Conservation (phyloP, 2,329 filamentous ascomycete species). For the Aspergillus sclerotialis region DNA sequence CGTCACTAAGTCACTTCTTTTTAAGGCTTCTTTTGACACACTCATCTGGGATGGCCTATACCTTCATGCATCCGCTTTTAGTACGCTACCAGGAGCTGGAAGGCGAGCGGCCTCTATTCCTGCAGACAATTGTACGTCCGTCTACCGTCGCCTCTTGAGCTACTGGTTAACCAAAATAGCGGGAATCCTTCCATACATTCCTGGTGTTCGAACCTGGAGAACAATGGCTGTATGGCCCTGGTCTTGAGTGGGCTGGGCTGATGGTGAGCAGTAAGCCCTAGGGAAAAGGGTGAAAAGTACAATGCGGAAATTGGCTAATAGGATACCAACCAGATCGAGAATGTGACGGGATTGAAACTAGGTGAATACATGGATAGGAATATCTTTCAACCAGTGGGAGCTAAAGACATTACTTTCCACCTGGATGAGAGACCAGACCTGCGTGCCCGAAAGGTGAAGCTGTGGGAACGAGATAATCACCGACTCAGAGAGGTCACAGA, state of each 20-base stretch:
- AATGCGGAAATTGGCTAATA: background rate
- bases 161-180: no score
- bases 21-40: background rate
- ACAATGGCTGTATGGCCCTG: slow-evolving; percentile 3
- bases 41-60: background rate
- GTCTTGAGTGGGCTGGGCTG: slow-evolving; percentile 1
- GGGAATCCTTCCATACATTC: background rate
- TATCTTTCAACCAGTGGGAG: slow-evolving; percentile 3
- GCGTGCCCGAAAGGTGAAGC: background rate
- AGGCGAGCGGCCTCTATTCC: background rate
- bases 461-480: slow-evolving; percentile 1
- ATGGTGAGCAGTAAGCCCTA: background rate
- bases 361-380: slow-evolving; percentile 3
- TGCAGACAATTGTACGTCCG: no score
- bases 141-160: no score
- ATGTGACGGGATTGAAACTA: slow-evolving; percentile 4
- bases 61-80: background rate
- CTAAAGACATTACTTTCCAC: slow-evolving; percentile 3
- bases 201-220: slow-evolving; percentile 3
- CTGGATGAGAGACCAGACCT: slow-evolving; percentile 3
- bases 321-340: slow-evolving; percentile 3
- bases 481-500: background rate
- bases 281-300: background rate
- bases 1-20: background rate
- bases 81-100: background rate